Conservation (phyloP, 352 stramenopile genomes). For the Pythium aquatile region DNA sequence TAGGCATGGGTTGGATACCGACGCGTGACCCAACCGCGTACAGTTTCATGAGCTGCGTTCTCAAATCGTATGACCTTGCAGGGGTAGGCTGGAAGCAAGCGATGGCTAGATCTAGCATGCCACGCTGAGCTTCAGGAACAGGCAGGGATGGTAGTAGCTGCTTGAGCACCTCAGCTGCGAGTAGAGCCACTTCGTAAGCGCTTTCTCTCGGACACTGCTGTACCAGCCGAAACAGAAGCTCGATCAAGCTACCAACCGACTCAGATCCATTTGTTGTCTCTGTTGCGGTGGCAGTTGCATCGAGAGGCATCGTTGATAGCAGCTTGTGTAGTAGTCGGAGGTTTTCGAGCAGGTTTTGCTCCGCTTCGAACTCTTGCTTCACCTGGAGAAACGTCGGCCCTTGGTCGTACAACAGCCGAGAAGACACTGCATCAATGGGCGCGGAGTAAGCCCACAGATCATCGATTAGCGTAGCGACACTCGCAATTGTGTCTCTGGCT, state of each 20-base stretch:
- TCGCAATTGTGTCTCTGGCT: not conserved
- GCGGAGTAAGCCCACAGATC: constrained; percentile 11
- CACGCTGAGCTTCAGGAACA: not conserved
- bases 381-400: constrained; percentile 6
- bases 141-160: not conserved
- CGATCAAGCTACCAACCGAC: not conserved
- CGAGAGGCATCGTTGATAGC: not conserved
- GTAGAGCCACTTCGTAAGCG: not conserved
- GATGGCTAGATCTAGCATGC: not conserved
- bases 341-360: not conserved
- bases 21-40: constrained; percentile 10
- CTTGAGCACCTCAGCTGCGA: not conserved
- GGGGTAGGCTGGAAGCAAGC: not conserved
- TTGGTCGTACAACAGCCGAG: not conserved
- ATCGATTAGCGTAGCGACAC: constrained; percentile 2
- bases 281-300: not conserved
- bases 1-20: constrained; percentile 13
- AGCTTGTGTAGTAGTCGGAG: not conserved
- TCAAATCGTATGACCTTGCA: not conserved
- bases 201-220: not conserved
- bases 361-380: not conserved
- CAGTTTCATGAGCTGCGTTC: constrained; percentile 32
- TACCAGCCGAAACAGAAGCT: not conserved
- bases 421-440: not conserved
- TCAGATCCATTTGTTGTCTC: not conserved